A percentile compares a stretch with the other conserved stretches of the same genome.
Evolutionary conservation across 306 rosid genomes (phyloP).

Genomic region (Spatholobus suberectus): DNA sequence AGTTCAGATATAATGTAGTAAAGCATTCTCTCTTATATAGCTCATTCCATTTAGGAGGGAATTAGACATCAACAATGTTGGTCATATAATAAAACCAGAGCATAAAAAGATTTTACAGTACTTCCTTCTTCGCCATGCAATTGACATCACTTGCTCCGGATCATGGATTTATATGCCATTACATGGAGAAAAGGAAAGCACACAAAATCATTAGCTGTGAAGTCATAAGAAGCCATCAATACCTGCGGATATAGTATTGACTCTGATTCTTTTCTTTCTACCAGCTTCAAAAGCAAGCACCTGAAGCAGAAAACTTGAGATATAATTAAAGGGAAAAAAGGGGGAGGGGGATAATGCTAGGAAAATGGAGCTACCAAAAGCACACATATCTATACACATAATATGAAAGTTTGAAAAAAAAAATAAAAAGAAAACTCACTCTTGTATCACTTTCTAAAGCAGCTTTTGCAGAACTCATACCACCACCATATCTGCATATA

Average conservation of each 20-base stretch:
- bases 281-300: constrained; percentile 99
- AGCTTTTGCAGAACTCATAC: constrained; percentile 97
- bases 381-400: background rate
- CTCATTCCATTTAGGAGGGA: background rate
- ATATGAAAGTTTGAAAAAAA: background rate
- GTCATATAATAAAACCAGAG: background rate
- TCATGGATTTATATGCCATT: background rate
- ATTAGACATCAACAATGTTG: background rate
- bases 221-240: constrained; percentile 4
- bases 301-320: constrained; percentile 47
- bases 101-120: background rate
- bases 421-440: constrained; percentile 47
- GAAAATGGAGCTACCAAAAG: background rate
- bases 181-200: constrained; percentile 8
- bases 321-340: background rate
- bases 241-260: constrained; percentile 95
- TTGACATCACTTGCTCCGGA: constrained; percentile 2
- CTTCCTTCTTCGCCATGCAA: background rate
- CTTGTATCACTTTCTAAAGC: constrained; percentile 88
- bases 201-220: background rate
- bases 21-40: background rate
- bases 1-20: background rate
- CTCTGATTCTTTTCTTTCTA: constrained; percentile 81
- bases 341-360: background rate
- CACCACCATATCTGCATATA: constrained; percentile 78